Conservation (phyloP, 2,329 filamentous ascomycete species). For the Neonectria coccinea region DNA sequence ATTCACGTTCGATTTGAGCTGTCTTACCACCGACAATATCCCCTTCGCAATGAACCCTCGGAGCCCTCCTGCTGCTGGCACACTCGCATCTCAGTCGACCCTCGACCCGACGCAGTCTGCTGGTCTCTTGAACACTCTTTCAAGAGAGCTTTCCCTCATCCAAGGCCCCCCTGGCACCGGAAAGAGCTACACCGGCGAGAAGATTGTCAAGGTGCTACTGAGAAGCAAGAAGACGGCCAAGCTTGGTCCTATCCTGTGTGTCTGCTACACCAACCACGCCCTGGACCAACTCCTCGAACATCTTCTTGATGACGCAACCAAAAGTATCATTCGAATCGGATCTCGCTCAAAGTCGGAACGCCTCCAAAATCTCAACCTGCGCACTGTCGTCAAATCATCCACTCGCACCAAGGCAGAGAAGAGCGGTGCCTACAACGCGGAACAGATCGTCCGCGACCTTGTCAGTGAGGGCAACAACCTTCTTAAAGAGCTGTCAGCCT, state of each 20-base stretch:
- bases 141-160: constrained; percentile 67
- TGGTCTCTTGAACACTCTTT: constrained; percentile 66
- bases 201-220: constrained; percentile 66
- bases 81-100: constrained; percentile 46
- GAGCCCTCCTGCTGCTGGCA: constrained; percentile 26
- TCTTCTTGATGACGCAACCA: constrained; percentile 60
- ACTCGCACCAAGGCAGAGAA: constrained; percentile 1
- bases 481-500: not conserved
- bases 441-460: not conserved
- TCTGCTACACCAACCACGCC: constrained; percentile 65
- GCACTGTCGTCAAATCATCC: not conserved
- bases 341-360: constrained; percentile 63
- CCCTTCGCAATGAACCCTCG: constrained; percentile 5
- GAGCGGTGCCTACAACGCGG: not conserved
- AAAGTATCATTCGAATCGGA: constrained; percentile 71
- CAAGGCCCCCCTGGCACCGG: constrained; percentile 79
- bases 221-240: constrained; percentile 51
- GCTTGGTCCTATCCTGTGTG: constrained; percentile 57
- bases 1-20: constrained; percentile 62
- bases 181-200: constrained; percentile 71
- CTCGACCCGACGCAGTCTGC: constrained; percentile 65
- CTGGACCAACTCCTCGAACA: constrained; percentile 71
- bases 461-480: not conserved
- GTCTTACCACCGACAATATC: constrained; percentile 41
- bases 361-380: constrained; percentile 9